phyloP scores from a whole-genome alignment of 768 basidiomycete genomes.

The Pleurotus tuoliensis region DNA sequence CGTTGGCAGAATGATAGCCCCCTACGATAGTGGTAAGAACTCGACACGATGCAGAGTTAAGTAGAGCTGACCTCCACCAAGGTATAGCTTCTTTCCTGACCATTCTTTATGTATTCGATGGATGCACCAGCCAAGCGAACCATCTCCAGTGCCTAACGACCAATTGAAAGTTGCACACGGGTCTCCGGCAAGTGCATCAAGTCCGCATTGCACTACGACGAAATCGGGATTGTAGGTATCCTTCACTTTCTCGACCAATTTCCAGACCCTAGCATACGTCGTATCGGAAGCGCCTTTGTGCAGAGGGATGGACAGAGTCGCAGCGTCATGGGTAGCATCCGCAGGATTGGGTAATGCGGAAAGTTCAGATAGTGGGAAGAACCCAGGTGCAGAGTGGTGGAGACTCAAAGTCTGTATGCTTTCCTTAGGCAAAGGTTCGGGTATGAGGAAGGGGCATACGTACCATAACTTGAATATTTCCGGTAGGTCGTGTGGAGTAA shows the following conservation, averaged over 20 bases:
- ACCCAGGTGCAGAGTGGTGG: slow-evolving; percentile 79
- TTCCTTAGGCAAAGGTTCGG: not conserved
- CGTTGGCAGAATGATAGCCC: slow-evolving; percentile 81
- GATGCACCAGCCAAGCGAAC: slow-evolving; percentile 71
- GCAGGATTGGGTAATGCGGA: slow-evolving; percentile 40
- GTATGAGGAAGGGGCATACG: slow-evolving; percentile 7
- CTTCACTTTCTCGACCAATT: slow-evolving; percentile 54
- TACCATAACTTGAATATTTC: slow-evolving; percentile 45
- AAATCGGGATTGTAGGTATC: slow-evolving; percentile 71
- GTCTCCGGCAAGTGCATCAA: slow-evolving; percentile 84
- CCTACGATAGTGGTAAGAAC: slow-evolving; percentile 38
- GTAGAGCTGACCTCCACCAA: slow-evolving; percentile 62
- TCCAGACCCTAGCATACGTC: slow-evolving; percentile 66
- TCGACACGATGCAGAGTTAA: slow-evolving; percentile 10
- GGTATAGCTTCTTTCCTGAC: slow-evolving; percentile 60
- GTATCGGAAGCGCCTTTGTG: slow-evolving; percentile 59
- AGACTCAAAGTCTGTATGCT: slow-evolving; percentile 67
- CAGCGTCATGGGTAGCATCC: slow-evolving; percentile 43
- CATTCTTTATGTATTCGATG: slow-evolving; percentile 47
- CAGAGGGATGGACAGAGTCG: slow-evolving; percentile 80
- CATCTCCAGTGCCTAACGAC: slow-evolving; percentile 50
- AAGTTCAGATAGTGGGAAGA: slow-evolving; percentile 68
- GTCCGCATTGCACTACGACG: slow-evolving; percentile 81
- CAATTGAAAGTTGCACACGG: slow-evolving; percentile 74
- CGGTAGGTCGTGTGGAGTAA: slow-evolving; percentile 32